Conservation (phyloP, 2,329 filamentous ascomycete genomes). For the Fusarium neocosmosporiellum region DNA sequence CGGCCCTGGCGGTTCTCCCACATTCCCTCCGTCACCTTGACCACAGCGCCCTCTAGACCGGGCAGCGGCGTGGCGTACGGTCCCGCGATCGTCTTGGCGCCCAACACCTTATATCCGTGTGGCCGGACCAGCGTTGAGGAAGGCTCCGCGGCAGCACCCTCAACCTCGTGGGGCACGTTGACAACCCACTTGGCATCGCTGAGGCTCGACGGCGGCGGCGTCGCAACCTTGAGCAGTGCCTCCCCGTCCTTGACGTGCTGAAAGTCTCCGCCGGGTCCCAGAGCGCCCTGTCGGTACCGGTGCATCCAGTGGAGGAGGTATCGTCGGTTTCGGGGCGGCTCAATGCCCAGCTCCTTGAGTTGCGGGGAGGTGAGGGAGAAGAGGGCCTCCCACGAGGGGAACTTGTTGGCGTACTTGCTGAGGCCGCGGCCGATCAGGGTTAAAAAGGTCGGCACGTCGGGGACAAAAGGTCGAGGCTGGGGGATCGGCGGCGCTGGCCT, state of each 20-base stretch:
- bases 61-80: constrained; percentile 78
- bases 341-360: constrained; percentile 85
- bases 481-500: constrained; percentile 62
- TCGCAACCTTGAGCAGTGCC: constrained; percentile 63
- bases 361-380: constrained; percentile 84
- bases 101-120: constrained; percentile 70
- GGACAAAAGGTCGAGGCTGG: constrained; percentile 83
- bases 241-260: constrained; percentile 71
- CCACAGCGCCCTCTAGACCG: constrained; percentile 70
- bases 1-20: constrained; percentile 90
- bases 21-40: constrained; percentile 84
- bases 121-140: constrained; percentile 44
- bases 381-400: constrained; percentile 89
- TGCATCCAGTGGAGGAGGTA: constrained; percentile 92
- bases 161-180: constrained; percentile 63
- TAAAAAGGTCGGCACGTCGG: constrained; percentile 87
- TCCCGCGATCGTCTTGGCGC: constrained; percentile 77
- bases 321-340: constrained; percentile 82
- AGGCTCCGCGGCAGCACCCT: not conserved
- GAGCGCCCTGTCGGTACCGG: constrained; percentile 80
- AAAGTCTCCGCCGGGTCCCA: constrained; percentile 86
- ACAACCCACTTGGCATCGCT: constrained; percentile 64
- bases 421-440: constrained; percentile 90
- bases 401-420: constrained; percentile 84
- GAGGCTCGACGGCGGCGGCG: constrained; percentile 49